These are phyloP conservation scores for Solanum etuberosum DNA, from an alignment of 257 asterid species.

Conservation along the genomic window DNA sequence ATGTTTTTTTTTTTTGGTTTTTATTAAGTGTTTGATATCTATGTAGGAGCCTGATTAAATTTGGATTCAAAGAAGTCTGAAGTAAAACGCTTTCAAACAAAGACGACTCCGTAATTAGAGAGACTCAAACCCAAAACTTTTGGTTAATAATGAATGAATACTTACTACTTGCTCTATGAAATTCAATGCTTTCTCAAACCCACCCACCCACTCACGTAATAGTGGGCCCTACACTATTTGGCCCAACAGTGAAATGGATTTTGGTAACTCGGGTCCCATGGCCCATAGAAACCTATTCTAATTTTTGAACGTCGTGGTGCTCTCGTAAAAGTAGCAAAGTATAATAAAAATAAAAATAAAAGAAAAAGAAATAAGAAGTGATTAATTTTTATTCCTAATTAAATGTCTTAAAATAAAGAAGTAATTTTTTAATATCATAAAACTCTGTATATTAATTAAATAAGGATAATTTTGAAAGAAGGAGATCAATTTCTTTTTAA, in stretches of 20 bases:
- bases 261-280: not conserved
- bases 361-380: not conserved
- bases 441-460: not conserved
- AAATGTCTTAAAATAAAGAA: too few relatives aligned
- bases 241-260: not conserved
- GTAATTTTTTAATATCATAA: not conserved
- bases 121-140: too few relatives aligned
- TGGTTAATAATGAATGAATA: too few relatives aligned
- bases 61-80: fast-evolving
- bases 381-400: not conserved
- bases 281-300: not conserved
- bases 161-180: too few relatives aligned
- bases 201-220: not conserved
- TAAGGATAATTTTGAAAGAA: not conserved
- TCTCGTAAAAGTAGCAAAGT: not conserved
- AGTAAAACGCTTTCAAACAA: too few relatives aligned
- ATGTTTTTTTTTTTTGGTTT: not conserved
- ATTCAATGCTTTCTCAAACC: too few relatives aligned
- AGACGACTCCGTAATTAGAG: too few relatives aligned
- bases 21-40: not conserved
- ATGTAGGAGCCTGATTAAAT: too few relatives aligned
- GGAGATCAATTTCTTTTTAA: too few relatives aligned
- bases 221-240: not conserved
- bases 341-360: too few relatives aligned
- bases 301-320: not conserved